These are phyloP conservation scores for peach (Prunus persica) DNA, from an alignment of 306 rosid genomes.

Conservation along the genomic window DNA sequence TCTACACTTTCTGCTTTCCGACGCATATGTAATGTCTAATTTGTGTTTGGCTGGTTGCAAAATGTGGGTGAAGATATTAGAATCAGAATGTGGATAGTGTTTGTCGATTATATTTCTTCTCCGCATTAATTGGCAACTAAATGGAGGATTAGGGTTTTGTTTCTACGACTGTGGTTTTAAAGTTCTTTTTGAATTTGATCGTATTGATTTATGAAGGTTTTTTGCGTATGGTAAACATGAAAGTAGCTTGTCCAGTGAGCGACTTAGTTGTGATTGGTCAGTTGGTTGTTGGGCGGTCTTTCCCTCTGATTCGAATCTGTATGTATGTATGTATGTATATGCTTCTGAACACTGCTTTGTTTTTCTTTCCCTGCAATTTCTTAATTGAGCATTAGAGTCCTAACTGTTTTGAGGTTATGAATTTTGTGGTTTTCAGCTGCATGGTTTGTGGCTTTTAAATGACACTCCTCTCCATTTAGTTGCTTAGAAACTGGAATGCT, in stretches of 20 bases:
- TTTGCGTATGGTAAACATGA: neutral
- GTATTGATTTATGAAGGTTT: neutral
- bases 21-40: neutral
- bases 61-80: neutral
- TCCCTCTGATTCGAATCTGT: no score
- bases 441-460: neutral
- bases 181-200: neutral
- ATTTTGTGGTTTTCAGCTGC: neutral
- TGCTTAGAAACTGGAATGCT: neutral
- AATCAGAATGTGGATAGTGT: neutral
- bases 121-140: neutral
- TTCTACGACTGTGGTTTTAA: neutral
- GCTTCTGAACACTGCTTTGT: neutral
- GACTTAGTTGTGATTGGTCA: neutral
- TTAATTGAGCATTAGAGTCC: neutral
- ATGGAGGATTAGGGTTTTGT: constrained; percentile 2
- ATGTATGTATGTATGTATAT: neutral
- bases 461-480: neutral
- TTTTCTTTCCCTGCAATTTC: neutral
- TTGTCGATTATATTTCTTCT: neutral
- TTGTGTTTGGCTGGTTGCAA: neutral
- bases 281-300: neutral
- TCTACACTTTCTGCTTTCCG: neutral
- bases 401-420: neutral
- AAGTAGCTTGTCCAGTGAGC: neutral